These are phyloP conservation scores for Zarea fungicola DNA, from an alignment of 2,329 filamentous ascomycete genomes.

Conservation along the genomic window DNA sequence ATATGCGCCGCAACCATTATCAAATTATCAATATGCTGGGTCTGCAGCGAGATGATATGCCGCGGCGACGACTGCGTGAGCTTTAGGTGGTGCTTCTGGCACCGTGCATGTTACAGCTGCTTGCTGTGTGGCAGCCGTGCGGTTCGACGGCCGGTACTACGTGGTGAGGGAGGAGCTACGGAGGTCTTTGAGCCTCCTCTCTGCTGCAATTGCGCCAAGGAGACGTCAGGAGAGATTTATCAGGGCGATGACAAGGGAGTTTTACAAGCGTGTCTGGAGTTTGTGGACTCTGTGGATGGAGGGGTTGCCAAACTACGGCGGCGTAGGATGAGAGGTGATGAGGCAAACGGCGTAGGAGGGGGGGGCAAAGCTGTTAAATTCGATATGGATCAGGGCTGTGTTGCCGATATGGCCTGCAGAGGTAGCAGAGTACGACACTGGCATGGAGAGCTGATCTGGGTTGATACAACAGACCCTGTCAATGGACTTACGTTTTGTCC, in stretches of 20 bases:
- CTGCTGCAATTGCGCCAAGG: slow-evolving; percentile 42
- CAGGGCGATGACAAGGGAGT: slow-evolving; percentile 21
- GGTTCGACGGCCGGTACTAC: slow-evolving; percentile 27
- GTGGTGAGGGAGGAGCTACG: slow-evolving; percentile 21
- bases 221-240: slow-evolving; percentile 32
- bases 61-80: slow-evolving; percentile 51
- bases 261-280: slow-evolving; percentile 37
- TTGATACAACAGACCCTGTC: slow-evolving; percentile 46
- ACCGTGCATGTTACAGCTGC: slow-evolving; percentile 51
- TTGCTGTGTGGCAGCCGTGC: slow-evolving; percentile 43
- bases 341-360: too few relatives aligned
- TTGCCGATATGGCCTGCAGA: too few relatives aligned
- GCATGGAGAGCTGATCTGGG: slow-evolving; percentile 36
- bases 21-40: slow-evolving; percentile 52
- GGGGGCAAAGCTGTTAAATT: too few relatives aligned
- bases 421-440: slow-evolving; percentile 17
- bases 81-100: slow-evolving; percentile 59
- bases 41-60: slow-evolving; percentile 50
- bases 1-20: slow-evolving; percentile 43
- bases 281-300: slow-evolving; percentile 39
- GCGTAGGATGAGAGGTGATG: slow-evolving; percentile 27
- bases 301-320: slow-evolving; percentile 42
- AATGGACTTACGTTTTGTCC: slow-evolving; percentile 42
- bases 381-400: neutral
- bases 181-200: slow-evolving; percentile 46